Evolutionary conservation across 129 eudicot genomes (phyloP).

Genomic region (Mikania micrantha): DNA sequence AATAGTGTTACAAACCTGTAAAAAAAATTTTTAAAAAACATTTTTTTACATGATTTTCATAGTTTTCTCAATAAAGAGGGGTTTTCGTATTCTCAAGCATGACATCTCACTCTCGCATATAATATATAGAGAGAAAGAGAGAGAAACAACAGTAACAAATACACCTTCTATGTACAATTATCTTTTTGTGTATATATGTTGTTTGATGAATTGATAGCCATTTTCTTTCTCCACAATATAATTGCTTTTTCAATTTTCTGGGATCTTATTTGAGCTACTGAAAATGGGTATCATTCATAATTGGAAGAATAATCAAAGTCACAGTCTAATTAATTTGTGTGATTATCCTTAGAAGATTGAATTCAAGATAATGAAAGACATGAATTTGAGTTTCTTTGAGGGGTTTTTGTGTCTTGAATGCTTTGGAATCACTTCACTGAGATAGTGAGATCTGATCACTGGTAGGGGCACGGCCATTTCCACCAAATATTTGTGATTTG

Average conservation of each 20-base stretch:
- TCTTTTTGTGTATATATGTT: constrained; percentile 30
- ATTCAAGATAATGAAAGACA: constrained; percentile 37
- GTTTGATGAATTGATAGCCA: background rate
- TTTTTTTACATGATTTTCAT: too few relatives aligned
- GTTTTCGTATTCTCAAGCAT: too few relatives aligned
- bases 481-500: constrained; percentile 31
- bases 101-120: constrained; percentile 31
- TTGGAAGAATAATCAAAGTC: constrained; percentile 6
- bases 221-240: background rate
- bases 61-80: too few relatives aligned
- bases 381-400: constrained; percentile 33
- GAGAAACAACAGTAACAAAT: background rate
- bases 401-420: constrained; percentile 28
- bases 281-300: constrained; percentile 3
- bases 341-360: constrained; percentile 38
- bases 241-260: background rate
- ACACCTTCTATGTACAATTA: background rate
- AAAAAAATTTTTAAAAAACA: too few relatives aligned
- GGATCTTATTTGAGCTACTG: constrained; percentile 9
- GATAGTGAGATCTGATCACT: constrained; percentile 71
- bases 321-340: background rate
- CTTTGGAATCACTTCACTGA: constrained; percentile 64
- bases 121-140: constrained; percentile 6
- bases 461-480: constrained; percentile 61
- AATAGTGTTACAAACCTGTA: too few relatives aligned